These are phyloP conservation scores for Neurospora sp. DNA, from an alignment of 2,329 filamentous ascomycete genomes.

Conservation along the genomic window DNA sequence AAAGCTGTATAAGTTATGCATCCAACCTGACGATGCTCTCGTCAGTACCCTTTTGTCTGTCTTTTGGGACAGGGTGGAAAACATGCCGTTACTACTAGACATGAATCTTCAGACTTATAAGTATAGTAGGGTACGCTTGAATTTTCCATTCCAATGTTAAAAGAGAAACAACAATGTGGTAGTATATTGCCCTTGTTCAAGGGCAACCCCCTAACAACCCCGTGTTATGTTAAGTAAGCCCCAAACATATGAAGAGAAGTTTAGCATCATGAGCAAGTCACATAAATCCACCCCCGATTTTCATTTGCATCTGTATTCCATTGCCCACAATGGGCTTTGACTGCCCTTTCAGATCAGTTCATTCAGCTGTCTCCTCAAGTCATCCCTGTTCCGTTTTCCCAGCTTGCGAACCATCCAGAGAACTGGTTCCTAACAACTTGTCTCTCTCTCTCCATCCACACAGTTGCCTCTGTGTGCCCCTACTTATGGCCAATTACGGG, in stretches of 20 bases:
- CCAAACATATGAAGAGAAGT: background rate
- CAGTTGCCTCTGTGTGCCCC: background rate
- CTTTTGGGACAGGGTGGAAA: background rate
- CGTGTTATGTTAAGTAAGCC: background rate
- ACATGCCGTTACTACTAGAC: background rate
- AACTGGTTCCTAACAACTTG: background rate
- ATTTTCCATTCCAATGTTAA: background rate
- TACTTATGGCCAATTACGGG: background rate
- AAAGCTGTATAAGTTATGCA: background rate
- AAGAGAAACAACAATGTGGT: background rate
- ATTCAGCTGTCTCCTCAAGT: background rate
- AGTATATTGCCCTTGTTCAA: background rate
- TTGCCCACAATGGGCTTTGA: background rate
- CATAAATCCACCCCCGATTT: background rate
- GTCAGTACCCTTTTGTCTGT: background rate
- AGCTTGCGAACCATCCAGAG: background rate
- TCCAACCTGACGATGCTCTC: background rate
- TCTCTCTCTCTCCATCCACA: background rate
- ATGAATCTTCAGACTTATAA: background rate
- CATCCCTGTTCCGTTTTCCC: background rate
- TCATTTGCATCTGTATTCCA: background rate
- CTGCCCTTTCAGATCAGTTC: background rate
- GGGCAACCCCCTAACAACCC: background rate
- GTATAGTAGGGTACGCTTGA: background rate
- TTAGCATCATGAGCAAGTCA: background rate